Evolutionary conservation across 352 stramenopile species (phyloP), one percentile per base, ranked within the genome.

Genomic region (Discostella stelligera): DNA sequence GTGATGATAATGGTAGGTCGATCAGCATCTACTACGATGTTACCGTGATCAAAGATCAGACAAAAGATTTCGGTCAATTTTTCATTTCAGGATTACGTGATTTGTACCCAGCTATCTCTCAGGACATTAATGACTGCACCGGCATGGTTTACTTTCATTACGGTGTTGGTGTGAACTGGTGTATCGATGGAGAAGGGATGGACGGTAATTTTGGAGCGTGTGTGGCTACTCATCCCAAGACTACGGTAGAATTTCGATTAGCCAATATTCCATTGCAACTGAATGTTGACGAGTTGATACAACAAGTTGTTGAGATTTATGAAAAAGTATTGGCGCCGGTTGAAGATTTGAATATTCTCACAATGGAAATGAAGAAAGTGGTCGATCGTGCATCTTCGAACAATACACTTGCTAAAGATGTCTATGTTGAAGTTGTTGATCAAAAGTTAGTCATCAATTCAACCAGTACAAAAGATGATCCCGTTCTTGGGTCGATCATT

Each of bases 81-180:
- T 66, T 79, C 13, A 79, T 79, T 37, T 21, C 52, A 41, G 62
- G 30, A 44, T 55, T 79, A 14, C 60, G 54, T 20, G 71, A 79
- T 14, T 37, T 49, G 2, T 63, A 64, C 44, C 20, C 23, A 20
- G 32, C 52, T n/a, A 65, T 79, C 20, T 16, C 66, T 23, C 32
- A 79, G 6, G 27, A 52, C 21, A 53, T 79, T 50, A 20, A 66
- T 25, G 59, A 61, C 0, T 66, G 25, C 23, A 25, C 25, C 13
- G 20, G 10, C 37, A 27, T 37, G 20, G 13, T 55, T 11, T 77
- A 71, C 55, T 69, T 76, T 46, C 9, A 37, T 23, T 53, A 11
- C 50, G 21, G 50, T 14, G 20, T 58, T 16, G 14, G 27, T 37
- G 21, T 58, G 50, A 58, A 58, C 10, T 58, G 50, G 50, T 58